Evolutionary conservation across 129 eudicot species (phyloP).

Genomic region (carrot (Daucus carota)): DNA sequence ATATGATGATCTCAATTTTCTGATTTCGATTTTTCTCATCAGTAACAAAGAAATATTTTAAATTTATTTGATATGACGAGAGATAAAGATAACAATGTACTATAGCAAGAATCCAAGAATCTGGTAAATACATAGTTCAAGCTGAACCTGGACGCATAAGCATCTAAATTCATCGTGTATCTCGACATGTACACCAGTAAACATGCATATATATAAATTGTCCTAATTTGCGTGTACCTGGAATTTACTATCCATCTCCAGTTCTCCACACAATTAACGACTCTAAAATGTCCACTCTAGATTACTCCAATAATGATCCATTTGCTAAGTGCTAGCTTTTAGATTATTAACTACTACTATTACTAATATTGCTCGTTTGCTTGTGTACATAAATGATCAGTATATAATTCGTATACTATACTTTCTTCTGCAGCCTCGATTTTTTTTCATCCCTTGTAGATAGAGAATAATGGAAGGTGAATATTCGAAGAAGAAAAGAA

Average conservation of each 20-base stretch:
- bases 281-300: no score
- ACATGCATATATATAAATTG: constrained; percentile 9
- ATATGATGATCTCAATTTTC: no score
- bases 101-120: no score
- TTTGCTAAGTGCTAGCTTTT: background rate
- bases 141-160: background rate
- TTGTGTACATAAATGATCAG: background rate
- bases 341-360: no score
- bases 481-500: constrained; percentile 6
- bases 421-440: background rate
- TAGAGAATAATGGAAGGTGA: constrained; percentile 17
- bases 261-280: no score
- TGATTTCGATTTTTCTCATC: no score
- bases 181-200: background rate
- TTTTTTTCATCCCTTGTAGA: background rate
- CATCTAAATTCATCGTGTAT: background rate
- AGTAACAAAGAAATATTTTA: no score
- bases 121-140: no score
- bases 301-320: background rate
- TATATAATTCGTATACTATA: background rate
- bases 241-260: background rate
- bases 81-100: no score
- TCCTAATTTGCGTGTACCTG: background rate
- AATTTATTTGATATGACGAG: no score
- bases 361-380: no score